Conservation (phyloP, 2,329 filamentous ascomycete genomes). For the Pseudogymnoascus destructans region DNA sequence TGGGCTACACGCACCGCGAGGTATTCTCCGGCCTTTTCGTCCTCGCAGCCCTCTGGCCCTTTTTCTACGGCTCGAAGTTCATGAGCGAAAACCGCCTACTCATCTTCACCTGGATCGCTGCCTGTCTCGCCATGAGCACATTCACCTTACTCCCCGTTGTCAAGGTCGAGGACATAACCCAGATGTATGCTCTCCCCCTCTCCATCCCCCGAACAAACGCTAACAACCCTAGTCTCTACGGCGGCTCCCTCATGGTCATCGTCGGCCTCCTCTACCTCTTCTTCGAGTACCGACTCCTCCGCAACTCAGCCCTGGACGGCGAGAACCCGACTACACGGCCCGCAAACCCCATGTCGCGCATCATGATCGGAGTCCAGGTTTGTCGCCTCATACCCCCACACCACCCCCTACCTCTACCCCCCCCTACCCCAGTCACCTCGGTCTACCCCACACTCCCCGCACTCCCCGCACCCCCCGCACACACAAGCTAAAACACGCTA, state of each 20-base stretch:
- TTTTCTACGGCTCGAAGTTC: conserved; percentile 60
- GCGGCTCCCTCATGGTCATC: conserved; percentile 64
- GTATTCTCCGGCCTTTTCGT: conserved; percentile 73
- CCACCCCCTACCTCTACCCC: background rate
- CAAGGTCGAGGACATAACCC: conserved; percentile 63
- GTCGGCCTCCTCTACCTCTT: conserved; percentile 66
- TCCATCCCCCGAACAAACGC: background rate
- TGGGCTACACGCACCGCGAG: conserved; percentile 85
- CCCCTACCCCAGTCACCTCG: background rate
- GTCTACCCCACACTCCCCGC: background rate
- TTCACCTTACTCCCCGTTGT: conserved; percentile 83
- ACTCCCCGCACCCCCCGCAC: background rate
- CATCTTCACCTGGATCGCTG: conserved; percentile 57
- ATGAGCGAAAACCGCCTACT: conserved; percentile 51
- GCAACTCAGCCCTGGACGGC: conserved; percentile 17
- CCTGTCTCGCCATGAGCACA: conserved; percentile 71
- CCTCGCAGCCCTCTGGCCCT: conserved; percentile 65
- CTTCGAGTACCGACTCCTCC: conserved; percentile 49
- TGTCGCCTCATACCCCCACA: conserved; percentile 9
- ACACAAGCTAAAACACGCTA: conserved; percentile 28
- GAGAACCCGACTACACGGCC: conserved; percentile 18
- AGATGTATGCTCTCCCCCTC: conserved; percentile 46
- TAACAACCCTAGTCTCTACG: conserved; percentile 43
- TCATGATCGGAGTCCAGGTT: conserved; percentile 54
- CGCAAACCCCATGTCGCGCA: conserved; percentile 40